Percentiles rank a stretch among this genome's conserved stretches.
Evolutionary conservation across 805 yeast species (phyloP).

Genomic region (Yarrowia hollandica): DNA sequence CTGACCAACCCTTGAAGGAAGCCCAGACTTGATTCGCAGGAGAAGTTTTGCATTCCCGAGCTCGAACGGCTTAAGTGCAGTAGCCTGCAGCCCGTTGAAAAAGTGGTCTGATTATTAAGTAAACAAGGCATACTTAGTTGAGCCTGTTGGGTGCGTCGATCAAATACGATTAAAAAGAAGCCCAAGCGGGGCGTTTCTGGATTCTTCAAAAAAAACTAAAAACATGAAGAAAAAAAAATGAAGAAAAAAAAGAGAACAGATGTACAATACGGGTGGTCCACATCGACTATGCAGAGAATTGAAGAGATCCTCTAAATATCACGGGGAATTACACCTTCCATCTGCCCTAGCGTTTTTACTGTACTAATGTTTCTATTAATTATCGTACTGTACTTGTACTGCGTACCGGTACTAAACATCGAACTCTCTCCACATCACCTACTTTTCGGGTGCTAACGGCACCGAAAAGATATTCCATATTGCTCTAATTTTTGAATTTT

Average conservation of each 20-base stretch:
- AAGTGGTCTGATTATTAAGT: conserved; percentile 6
- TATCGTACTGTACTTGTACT: too few species aligned
- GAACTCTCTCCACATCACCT: too few species aligned
- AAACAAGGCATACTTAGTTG: not conserved
- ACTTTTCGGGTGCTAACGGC: too few species aligned
- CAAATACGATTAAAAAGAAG: not conserved
- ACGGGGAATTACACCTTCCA: not conserved
- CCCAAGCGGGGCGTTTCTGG: not conserved
- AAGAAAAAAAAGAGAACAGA: not conserved
- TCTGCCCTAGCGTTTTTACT: not conserved
- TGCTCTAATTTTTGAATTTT: too few species aligned
- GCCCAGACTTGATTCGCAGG: not conserved
- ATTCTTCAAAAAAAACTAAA: too few species aligned
- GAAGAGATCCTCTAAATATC: too few species aligned
- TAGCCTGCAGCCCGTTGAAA: conserved; percentile 15
- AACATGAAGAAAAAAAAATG: not conserved
- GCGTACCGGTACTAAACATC: too few species aligned
- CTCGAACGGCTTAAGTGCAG: conserved; percentile 12
- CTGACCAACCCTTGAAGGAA: not conserved
- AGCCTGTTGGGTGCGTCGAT: not conserved
- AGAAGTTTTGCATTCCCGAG: not conserved
- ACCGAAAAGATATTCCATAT: too few species aligned
- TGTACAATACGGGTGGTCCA: not conserved
- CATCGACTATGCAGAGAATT: too few species aligned
- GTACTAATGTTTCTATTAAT: conserved; percentile 1